Evolutionary conservation across 2,329 filamentous ascomycete genomes (phyloP).

Genomic region (Tolypocladium sp.): DNA sequence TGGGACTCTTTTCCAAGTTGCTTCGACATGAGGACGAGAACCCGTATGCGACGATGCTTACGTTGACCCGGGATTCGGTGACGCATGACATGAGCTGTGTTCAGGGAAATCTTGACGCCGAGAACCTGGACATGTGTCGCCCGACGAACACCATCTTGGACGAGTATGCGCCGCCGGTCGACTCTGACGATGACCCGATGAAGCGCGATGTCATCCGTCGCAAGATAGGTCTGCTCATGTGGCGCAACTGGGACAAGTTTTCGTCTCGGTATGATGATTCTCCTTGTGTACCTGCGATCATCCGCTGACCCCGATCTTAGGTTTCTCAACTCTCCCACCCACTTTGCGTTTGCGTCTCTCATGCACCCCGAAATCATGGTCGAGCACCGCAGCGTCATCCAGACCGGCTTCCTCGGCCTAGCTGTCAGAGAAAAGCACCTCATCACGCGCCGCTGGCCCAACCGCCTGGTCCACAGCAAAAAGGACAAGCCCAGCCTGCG

Average conservation of each 20-base stretch:
- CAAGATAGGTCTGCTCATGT: constrained; percentile 10
- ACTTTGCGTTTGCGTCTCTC: constrained; percentile 2
- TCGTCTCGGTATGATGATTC: constrained; percentile 7
- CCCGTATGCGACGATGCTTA: constrained; percentile 14
- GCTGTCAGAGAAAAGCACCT: constrained; percentile 9
- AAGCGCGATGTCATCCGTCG: constrained; percentile 6
- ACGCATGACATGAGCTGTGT: background rate
- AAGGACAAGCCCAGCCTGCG: constrained; percentile 3
- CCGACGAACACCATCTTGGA: constrained; percentile 6
- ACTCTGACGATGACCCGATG: background rate
- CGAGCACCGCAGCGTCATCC: constrained; percentile 1
- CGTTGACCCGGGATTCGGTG: constrained; percentile 7
- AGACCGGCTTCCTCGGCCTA: constrained; percentile 10
- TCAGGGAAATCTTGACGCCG: background rate
- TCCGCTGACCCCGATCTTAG: background rate
- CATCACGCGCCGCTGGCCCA: constrained; percentile 13
- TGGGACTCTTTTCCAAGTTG: constrained; percentile 3
- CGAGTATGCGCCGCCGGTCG: constrained; percentile 9
- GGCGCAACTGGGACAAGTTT: constrained; percentile 16
- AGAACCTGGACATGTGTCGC: constrained; percentile 1
- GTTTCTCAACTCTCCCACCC: constrained; percentile 2
- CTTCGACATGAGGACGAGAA: constrained; percentile 15
- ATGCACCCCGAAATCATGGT: background rate
- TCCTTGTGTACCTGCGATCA: background rate
- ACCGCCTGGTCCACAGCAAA: constrained; percentile 8